Base-by-base conservation (phyloP, 108 stramenopile species). In the Nitzschia putrida region DNA sequence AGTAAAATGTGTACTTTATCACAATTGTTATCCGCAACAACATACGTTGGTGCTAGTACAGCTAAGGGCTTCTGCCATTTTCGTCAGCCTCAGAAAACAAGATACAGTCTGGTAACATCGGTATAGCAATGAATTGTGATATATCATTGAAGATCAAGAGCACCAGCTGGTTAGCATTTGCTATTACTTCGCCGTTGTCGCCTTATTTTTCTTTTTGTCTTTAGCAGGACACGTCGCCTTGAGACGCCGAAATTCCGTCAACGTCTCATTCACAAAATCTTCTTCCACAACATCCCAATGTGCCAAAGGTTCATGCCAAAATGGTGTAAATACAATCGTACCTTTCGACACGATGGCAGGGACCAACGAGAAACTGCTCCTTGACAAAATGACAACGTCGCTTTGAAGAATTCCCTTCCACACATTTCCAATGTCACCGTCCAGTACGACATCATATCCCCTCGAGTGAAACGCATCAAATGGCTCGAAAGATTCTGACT, bases 291-390 rank as follows among this genome's bases (percentile, higher is more conserved):
- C 34, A 26, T 66, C 61, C 64, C 64, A 74, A 3, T 42, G 40
- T 5, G 64, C 22, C 45, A 74, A 50, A 37, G 73, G 73, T 8
- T 56, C 18, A 34, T 74, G 64, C 73, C 73, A 74, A 49, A 68
- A 67, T 9, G 73, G 73, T 8, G 73, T 74, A 55, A 56, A 74
- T 14, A 74, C 61, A 10, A 74, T 66, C 13, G 25, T 66, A 42
- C 55, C 55, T 50, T 40, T 54, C 40, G 43, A 57, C 26, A 66
- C 3, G 18, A 71, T 40, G 6, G 50, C 61, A 5, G 70, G 70
- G 26, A 69, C 69, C 24, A 61, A 45, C 13, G 69, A 54, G 42
- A 69, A 76, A 23, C 53, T 55, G 14, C 51, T 53, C 16, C 68
- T 3, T 8, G 49, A 52, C 9, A 76, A 22, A 20, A 76, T 56